A percentile compares a stretch with the other conserved stretches of the same genome.
phyloP scores from a whole-genome alignment of 495 filamentous ascomycete species.

The Daldinia decipiens region DNA sequence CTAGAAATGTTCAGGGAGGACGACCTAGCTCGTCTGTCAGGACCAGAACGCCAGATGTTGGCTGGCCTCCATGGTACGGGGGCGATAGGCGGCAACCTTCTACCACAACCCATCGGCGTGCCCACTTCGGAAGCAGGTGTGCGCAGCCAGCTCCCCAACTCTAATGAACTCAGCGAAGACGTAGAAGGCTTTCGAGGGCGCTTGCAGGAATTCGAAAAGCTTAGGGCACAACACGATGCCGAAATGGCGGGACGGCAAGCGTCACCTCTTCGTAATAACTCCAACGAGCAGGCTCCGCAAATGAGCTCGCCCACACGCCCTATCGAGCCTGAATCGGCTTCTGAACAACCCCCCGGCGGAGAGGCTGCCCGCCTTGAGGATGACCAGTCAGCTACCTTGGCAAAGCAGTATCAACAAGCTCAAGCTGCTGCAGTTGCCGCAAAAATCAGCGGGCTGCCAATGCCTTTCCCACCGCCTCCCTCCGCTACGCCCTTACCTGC shows the following conservation, averaged over 20 bases:
- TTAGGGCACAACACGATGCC: constrained; percentile 66
- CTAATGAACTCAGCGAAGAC: constrained; percentile 61
- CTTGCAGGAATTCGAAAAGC: constrained; percentile 65
- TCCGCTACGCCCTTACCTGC: constrained; percentile 80
- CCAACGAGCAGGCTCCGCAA: constrained; percentile 21
- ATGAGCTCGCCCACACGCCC: constrained; percentile 12
- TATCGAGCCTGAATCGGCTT: constrained; percentile 15
- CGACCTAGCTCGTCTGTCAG: constrained; percentile 53
- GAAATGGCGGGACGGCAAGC: constrained; percentile 48
- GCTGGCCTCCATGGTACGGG: constrained; percentile 45
- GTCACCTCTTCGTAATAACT: constrained; percentile 45
- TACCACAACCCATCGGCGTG: constrained; percentile 48
- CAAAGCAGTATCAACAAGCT: constrained; percentile 89
- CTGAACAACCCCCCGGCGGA: constrained; percentile 12
- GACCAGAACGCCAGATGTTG: constrained; percentile 49
- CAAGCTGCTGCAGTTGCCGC: constrained; percentile 56
- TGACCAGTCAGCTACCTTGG: constrained; percentile 61
- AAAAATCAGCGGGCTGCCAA: constrained; percentile 75
- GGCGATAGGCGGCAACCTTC: constrained; percentile 41
- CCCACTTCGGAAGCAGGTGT: constrained; percentile 47
- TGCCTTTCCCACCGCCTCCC: constrained; percentile 70
- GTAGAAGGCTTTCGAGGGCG: constrained; percentile 61
- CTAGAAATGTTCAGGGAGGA: constrained; percentile 62
- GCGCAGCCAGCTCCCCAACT: constrained; percentile 54
- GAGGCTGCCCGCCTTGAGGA: constrained; percentile 24